Evolutionary conservation across 2,329 filamentous ascomycete species (phyloP).

Genomic region (Fusarium lateritium): DNA sequence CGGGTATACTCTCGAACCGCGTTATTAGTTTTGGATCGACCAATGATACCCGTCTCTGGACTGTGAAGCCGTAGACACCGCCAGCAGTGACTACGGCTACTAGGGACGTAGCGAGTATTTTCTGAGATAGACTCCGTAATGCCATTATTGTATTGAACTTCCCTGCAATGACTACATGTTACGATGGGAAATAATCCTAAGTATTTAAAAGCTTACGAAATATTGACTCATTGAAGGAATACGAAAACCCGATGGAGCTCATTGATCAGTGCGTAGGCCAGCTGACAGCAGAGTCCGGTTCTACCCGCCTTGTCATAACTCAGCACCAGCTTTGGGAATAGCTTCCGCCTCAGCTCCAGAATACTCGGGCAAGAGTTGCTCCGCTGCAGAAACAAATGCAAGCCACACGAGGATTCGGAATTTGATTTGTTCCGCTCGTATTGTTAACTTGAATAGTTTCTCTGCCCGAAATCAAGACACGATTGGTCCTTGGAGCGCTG

Average conservation of each 20-base stretch:
- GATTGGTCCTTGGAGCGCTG: neutral
- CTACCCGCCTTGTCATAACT: slow-evolving; percentile 9
- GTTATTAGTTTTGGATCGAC: slow-evolving; percentile 38
- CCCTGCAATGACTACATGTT: neutral
- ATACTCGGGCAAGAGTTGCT: slow-evolving; percentile 12
- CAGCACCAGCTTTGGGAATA: slow-evolving; percentile 8
- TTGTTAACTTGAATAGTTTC: neutral
- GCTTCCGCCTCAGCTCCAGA: slow-evolving; percentile 8
- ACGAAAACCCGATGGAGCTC: neutral
- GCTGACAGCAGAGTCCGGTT: slow-evolving; percentile 28
- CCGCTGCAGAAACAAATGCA: neutral
- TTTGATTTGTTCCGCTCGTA: neutral
- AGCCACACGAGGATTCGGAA: neutral
- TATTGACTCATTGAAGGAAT: slow-evolving; percentile 21
- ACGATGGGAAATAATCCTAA: neutral
- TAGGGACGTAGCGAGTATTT: slow-evolving; percentile 33
- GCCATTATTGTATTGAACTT: slow-evolving; percentile 20
- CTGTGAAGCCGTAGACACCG: slow-evolving; percentile 35
- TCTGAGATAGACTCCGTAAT: slow-evolving; percentile 28
- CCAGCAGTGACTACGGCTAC: slow-evolving; percentile 23
- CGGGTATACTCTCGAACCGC: slow-evolving; percentile 30
- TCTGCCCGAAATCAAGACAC: neutral
- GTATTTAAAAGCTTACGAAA: neutral
- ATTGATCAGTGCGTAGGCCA: slow-evolving; percentile 1
- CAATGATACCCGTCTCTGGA: slow-evolving; percentile 26